A percentile compares a stretch with the other conserved stretches of the same genome.
Evolutionary conservation across 1,139 yeast genomes (phyloP).

Genomic region (Zygoascus hellenicus): DNA sequence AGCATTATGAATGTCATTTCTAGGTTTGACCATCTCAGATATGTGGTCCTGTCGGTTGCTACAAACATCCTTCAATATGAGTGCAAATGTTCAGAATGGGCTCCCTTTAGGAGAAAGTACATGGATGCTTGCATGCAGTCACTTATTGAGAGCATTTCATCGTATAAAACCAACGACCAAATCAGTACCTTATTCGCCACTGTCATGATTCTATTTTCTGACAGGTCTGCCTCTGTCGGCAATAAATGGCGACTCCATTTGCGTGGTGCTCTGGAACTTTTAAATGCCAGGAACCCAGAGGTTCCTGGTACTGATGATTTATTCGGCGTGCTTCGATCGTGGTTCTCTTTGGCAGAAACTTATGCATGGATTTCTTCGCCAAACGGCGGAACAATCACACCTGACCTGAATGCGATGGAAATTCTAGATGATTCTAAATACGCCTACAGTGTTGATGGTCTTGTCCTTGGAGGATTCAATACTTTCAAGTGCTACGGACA

Average conservation of each 20-base stretch:
- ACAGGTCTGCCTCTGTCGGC: slow-evolving; percentile 24
- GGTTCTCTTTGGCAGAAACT: slow-evolving; percentile 21
- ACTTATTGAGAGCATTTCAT: slow-evolving; percentile 15
- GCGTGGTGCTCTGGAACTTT: slow-evolving; percentile 24
- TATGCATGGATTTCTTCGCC: slow-evolving; percentile 23
- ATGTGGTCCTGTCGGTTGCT: slow-evolving; percentile 15
- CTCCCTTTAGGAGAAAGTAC: slow-evolving; percentile 17
- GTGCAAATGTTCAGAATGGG: slow-evolving; percentile 21
- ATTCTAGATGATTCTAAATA: slow-evolving; percentile 16
- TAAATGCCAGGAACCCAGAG: slow-evolving; percentile 12
- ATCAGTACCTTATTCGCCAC: slow-evolving; percentile 19
- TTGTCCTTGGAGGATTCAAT: slow-evolving; percentile 20
- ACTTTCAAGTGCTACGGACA: slow-evolving; percentile 19
- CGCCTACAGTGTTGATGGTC: slow-evolving; percentile 12
- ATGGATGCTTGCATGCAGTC: slow-evolving; percentile 21
- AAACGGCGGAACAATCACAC: slow-evolving; percentile 16
- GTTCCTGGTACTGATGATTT: slow-evolving; percentile 12
- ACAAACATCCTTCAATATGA: slow-evolving; percentile 15
- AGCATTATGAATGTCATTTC: slow-evolving; percentile 12
- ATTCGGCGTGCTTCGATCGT: slow-evolving; percentile 14
- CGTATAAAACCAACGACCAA: slow-evolving; percentile 14
- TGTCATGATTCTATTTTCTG: slow-evolving; percentile 26
- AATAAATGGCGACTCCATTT: slow-evolving; percentile 29
- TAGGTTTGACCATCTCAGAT: slow-evolving; percentile 14
- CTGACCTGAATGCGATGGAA: slow-evolving; percentile 9